Base-by-base conservation (phyloP, 179 eudicot species). In the Beta lomatogona region DNA sequence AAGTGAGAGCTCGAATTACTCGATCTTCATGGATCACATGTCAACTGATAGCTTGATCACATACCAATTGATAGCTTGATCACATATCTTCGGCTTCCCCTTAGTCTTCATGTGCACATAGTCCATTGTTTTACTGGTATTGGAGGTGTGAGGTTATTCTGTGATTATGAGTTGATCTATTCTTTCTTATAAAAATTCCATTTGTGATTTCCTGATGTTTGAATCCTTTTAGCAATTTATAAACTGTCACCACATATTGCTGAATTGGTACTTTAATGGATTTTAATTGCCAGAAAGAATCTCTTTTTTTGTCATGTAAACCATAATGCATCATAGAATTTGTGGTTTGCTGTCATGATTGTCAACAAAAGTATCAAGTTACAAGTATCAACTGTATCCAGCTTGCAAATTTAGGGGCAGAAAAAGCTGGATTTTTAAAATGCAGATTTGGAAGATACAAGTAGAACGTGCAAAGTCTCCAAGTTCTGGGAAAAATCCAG, bases 41-140 rank as follows among this genome's bases (percentile, higher is more conserved):
- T 41, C 15, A 64, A 6, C 48, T 18, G 21, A 41, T 41, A 66
- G 79, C 73, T 67, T 18, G 74, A 36, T 36, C 41, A 36, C 41
- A 36, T 36, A 36, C 28, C 28, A 25, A 25, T 60, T 18, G 21
- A 41, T 41, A 66, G 79, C 73, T 67, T 18, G 74, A 36, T 36
- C 41, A 36, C 41, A 36, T 36, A 36, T 36, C 41, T 36, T 36
- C 2, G 41, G 41, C 41, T 36, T 36, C 75, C 31, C 70, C 10
- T 13, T 53, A 64, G 81, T 77, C 21, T 66, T 52, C 21, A 75
- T 52, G 36, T 75, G 86, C 80, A 83, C 77, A 61, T 80, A 74
- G 48, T 45, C 59, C 44, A 44, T 83, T 79, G 52, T 18, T 52
- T 57, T n/a, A 31, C 64, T 22, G 74, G 55, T 55, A 21, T 25